Evolutionary conservation across 2,329 filamentous ascomycete species (phyloP), one percentile per base, ranked within the genome.

Genomic region (Pseudogymnoascus verrucosus): DNA sequence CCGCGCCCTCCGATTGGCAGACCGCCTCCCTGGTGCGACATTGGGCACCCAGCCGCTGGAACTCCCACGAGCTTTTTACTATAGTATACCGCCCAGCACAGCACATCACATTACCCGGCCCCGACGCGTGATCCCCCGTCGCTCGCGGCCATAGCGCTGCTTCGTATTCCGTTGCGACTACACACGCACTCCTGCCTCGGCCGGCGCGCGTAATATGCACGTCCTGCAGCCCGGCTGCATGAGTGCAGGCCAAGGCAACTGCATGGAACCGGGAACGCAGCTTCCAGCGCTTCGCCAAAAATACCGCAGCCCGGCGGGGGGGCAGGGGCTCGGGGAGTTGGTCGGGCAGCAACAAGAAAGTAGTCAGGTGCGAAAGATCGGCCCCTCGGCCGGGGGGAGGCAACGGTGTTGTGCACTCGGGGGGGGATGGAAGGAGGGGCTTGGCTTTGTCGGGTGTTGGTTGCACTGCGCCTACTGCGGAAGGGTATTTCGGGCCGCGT

Each of bases 1-100:
- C 51, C 51, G 51, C n/a, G 28, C 51, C n/a, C 16, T 57, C 51
- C 51, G 51, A 57, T 57, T 57, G 51, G 51, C n/a, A 57, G 51
- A 57, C 28, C 51, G 51, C 10, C 28, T 19, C 28, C 51, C 8
- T 57, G 51, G 51, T 57, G 51, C 51, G 28, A 57, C 51, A 34
- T 57, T 57, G 51, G 51, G 51, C 51, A 57, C 51, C 51, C 28
- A 57, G 51, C 28, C 28, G 26, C 51, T 28, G n/a, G 2, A 31
- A 34, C 51, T 57, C 4, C 28, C 26, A 57, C 26, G 47, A 57
- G 26, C 26, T 34, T 26, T 57, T n/a, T 34, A 10, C 28, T 5
- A 57, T 34, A 10, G 10, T 34, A 57, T 34, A 34, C 51, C n/a
- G 8, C 6, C n/a, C 21, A n/a, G 23, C 51, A 31, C 23, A 16